A percentile compares a stretch with the other conserved stretches of the same genome.
phyloP scores from a whole-genome alignment of 2,329 filamentous ascomycete genomes.

The Diplodia sapinea region DNA sequence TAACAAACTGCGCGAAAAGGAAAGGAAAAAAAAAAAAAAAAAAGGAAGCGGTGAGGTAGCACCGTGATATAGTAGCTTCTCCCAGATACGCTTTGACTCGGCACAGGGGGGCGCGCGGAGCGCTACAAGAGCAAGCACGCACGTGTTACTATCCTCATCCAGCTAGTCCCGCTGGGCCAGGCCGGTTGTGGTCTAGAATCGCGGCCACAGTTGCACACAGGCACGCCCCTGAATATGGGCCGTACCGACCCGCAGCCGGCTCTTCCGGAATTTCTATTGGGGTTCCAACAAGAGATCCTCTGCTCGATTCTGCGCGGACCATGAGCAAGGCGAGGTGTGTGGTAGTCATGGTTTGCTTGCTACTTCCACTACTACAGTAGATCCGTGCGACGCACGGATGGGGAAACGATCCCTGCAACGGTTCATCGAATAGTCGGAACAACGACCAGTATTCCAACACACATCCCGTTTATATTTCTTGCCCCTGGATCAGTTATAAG shows the following conservation, averaged over 20 bases:
- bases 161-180: constrained; percentile 4
- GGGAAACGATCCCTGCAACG: neutral
- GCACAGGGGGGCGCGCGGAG: constrained; percentile 14
- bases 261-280: neutral
- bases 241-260: neutral
- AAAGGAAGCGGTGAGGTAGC: constrained; percentile 10
- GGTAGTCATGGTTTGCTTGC: neutral
- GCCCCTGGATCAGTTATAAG: no score
- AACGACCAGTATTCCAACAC: no score
- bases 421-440: neutral
- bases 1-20: neutral
- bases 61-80: neutral
- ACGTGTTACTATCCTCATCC: constrained; percentile 13
- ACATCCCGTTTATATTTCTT: no score
- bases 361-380: neutral
- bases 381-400: constrained; percentile 4
- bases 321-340: neutral
- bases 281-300: neutral
- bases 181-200: constrained; percentile 18
- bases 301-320: neutral
- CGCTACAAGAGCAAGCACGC: constrained; percentile 13
- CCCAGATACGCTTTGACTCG: constrained; percentile 8
- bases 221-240: constrained; percentile 3
- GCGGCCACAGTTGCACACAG: neutral
- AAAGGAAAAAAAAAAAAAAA: constrained; percentile 1